Conservation (phyloP, 2,329 filamentous ascomycete species). For the Botrytis galanthina region DNA sequence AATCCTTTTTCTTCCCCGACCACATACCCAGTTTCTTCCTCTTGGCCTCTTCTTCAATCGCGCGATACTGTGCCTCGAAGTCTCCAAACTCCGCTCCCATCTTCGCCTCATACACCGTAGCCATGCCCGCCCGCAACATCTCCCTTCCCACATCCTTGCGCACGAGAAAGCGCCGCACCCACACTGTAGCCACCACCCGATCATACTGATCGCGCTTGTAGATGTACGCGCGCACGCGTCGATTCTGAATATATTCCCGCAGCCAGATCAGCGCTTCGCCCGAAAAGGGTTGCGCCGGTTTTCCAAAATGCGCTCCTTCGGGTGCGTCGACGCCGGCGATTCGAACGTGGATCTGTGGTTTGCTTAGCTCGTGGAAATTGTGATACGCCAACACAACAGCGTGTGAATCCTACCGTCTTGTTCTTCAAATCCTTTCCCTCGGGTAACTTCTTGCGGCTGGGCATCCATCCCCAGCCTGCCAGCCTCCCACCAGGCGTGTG, state of each 20-base stretch:
- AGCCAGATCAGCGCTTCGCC: conserved; percentile 81
- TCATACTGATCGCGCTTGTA: conserved; percentile 90
- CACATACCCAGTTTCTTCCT: conserved; percentile 70
- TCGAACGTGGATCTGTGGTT: conserved; percentile 74
- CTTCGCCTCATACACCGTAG: conserved; percentile 93
- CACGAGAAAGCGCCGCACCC: conserved; percentile 62
- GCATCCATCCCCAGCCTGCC: conserved; percentile 90
- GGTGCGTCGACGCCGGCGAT: conserved; percentile 92
- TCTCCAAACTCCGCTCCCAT: conserved; percentile 82
- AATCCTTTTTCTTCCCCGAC: conserved; percentile 59
- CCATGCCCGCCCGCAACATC: conserved; percentile 82
- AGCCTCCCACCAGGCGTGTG: conserved; percentile 90
- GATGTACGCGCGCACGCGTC: conserved; percentile 76
- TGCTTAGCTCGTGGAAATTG: background rate
- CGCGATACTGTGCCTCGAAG: conserved; percentile 60
- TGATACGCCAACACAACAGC: background rate
- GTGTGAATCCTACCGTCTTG: conserved; percentile 62
- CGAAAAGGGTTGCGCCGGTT: conserved; percentile 78
- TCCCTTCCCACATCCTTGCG: conserved; percentile 81
- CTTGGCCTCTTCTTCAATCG: conserved; percentile 66
- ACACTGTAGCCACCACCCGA: conserved; percentile 83
- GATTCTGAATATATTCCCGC: conserved; percentile 65
- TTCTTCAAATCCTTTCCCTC: conserved; percentile 66
- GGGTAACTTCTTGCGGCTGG: conserved; percentile 64
- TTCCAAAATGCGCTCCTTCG: conserved; percentile 88